Percentiles rank a stretch among this genome's conserved stretches.
These are phyloP conservation scores for Solanum habrochaites DNA, from an alignment of 257 asterid genomes.

Conservation along the genomic window DNA sequence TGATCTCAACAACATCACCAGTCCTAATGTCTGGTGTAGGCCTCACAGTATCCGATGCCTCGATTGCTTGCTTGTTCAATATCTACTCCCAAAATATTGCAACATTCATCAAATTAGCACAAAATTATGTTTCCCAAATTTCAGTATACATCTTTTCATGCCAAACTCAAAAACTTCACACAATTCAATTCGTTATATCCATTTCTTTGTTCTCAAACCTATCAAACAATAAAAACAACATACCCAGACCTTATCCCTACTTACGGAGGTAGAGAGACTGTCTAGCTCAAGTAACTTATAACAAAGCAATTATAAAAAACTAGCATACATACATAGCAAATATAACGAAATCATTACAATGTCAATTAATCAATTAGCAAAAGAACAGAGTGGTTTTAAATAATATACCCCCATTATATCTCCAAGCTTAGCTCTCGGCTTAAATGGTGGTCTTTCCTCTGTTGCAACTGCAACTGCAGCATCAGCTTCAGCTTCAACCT, in stretches of 20 bases:
- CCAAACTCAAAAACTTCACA: neutral
- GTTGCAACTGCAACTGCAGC: constrained; percentile 14
- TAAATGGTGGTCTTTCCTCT: constrained; percentile 42
- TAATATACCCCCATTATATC: constrained; percentile 85
- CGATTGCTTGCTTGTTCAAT: constrained; percentile 66
- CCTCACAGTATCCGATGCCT: constrained; percentile 59
- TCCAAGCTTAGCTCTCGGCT: constrained; percentile 66
- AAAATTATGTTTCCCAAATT: neutral
- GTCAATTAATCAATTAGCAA: neutral
- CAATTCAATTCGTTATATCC: neutral
- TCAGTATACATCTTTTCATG: neutral
- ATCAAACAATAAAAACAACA: neutral
- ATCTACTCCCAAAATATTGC: constrained; percentile 33
- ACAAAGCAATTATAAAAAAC: neutral
- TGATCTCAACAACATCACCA: constrained; percentile 84
- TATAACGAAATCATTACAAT: too few relatives aligned
- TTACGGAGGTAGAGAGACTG: neutral
- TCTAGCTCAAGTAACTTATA: neutral
- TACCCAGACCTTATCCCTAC: neutral
- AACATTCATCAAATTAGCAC: neutral
- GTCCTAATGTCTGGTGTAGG: constrained; percentile 75
- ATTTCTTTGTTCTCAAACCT: neutral
- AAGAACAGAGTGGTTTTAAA: neutral
- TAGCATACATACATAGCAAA: neutral
- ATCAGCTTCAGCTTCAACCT: constrained; percentile 19